phyloP scores from a whole-genome alignment of 306 rosid genomes.

The Senna siamea region DNA sequence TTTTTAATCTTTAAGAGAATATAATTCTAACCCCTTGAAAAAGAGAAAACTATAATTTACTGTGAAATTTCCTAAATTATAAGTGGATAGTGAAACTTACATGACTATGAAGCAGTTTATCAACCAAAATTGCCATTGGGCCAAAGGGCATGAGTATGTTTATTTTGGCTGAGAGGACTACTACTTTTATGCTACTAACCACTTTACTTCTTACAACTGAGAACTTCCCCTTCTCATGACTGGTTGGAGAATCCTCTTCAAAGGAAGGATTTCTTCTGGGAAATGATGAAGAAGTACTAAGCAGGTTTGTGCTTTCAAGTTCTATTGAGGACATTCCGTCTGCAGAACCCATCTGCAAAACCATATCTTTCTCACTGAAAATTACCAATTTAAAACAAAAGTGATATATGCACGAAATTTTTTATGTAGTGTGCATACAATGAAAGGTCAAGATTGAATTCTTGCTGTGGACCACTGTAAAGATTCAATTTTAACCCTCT shows the following conservation, averaged over 20 bases:
- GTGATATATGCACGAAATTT: background rate
- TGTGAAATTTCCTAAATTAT: too few relatives aligned
- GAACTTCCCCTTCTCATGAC: conserved; percentile 21
- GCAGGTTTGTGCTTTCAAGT: conserved; percentile 23
- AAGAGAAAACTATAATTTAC: too few relatives aligned
- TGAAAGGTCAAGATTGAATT: too few relatives aligned
- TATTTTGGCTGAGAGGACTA: conserved; percentile 66
- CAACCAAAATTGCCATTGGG: conserved; percentile 63
- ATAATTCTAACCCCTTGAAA: too few relatives aligned
- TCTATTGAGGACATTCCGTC: conserved; percentile 26
- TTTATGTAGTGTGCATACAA: too few relatives aligned
- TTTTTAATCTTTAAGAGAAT: too few relatives aligned
- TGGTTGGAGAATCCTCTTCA: conserved; percentile 21
- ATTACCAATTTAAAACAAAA: background rate
- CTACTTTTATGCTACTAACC: conserved; percentile 58
- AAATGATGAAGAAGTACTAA: conserved; percentile 25
- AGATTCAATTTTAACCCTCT: too few relatives aligned
- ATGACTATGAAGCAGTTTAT: conserved; percentile 47
- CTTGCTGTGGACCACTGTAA: too few relatives aligned
- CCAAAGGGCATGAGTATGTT: conserved; percentile 77
- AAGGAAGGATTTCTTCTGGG: conserved; percentile 9
- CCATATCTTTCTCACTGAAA: background rate
- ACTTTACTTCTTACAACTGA: conserved; percentile 35
- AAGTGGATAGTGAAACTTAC: conserved; percentile 45
- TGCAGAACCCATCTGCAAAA: conserved; percentile 31